Evolutionary conservation across 305 asterid species (phyloP), one percentile per base, ranked within the genome.

Genomic region (Stenogyne calaminthoides): DNA sequence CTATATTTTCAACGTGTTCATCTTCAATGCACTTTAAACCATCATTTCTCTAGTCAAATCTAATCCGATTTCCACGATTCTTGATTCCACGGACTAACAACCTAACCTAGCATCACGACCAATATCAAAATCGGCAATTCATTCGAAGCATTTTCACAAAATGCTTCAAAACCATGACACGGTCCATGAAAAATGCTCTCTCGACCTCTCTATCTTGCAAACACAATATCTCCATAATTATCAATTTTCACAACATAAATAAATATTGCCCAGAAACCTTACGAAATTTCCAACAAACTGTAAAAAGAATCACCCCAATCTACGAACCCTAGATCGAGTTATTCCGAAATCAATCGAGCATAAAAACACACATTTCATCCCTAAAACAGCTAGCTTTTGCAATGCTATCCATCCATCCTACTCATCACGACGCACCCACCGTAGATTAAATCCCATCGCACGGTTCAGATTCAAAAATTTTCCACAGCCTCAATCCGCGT

Each of bases 331-430:
- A 80, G 19, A 67, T 73, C 77, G 56, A 83, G 75, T 84, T 86
- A 86, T 86, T 32, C 52, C 63, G 79, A 40, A 2, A 74, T 69
- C n/a, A 94, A 87, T 83, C 79, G 69, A 84, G 78, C 86, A 80
- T 11, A 90, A 84, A 93, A 93, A 85, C 98, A 93, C 98, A 93
- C 84, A 78, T 44, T 46, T 47, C 6, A 15, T 15, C 70, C 74
- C 75, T 34, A 52, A 83, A 81, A 71, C 74, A 69, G 75, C 78
- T 54, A 66, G 69, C 67, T 67, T 32, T 34, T 56, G 49, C 44
- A 14, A 65, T 72, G 76, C 85, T 74, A 69, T 77, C 77, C 83
- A 78, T 79, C 86, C 73, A 62, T 71, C 84, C 67, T 54, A 63
- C 79, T 70, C 80, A 74, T 71, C 61, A 27, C 6, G n/a, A n/a